Evolutionary conservation across 1,284 basidiomycete genomes (phyloP), one percentile per base, ranked within the genome.

Genomic region (Leucoagaricus sp.): DNA sequence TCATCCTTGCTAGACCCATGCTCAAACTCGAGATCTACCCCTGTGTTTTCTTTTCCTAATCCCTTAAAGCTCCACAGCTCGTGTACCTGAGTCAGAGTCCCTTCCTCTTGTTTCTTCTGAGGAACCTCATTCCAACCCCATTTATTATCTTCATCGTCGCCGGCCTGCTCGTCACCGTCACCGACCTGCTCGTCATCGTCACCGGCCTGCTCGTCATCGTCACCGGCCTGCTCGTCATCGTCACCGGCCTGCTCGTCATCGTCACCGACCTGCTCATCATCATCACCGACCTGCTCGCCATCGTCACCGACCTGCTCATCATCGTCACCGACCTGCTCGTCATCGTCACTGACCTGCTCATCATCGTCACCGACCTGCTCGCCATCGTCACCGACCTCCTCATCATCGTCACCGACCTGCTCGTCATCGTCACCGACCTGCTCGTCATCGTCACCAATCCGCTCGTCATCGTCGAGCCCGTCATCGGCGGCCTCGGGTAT

Each of bases 101-200:
- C 36, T 23, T 36, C 42, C 29, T 10, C 40, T 21, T 10, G 2
- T 31, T 23, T 34, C 36, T 23, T 25, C 23, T 25, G 41, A 17
- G 52, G 45, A 47, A 34, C 15, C 21, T 45, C 52, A 26, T 53
- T 38, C 52, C 52, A 47, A 10, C 52, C 44, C 52, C 52, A 53
- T 23, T 23, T 40, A 53, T 51, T 40, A 6, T 48, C 41, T 19
- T 45, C 41, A 15, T 38, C 41, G 1, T 50, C 42, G 31, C n/a
- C 25, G 15, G n/a, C n/a, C n/a, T n/a, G n/a, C n/a, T 13, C 13
- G 10, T 23, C 10, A 36, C 34, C 23, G 6, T 45, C 28, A 7
- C 21, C 36, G 8, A 4, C 36, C 36, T 15, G 15, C 12, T n/a
- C 23, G 17, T 21, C 17, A 41, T 23, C 17, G 40, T 21, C 40